Evolutionary conservation across 192 early-diverging fungal genomes (phyloP), one percentile per base, ranked within the genome.

Genomic region (Dispira simplex): DNA sequence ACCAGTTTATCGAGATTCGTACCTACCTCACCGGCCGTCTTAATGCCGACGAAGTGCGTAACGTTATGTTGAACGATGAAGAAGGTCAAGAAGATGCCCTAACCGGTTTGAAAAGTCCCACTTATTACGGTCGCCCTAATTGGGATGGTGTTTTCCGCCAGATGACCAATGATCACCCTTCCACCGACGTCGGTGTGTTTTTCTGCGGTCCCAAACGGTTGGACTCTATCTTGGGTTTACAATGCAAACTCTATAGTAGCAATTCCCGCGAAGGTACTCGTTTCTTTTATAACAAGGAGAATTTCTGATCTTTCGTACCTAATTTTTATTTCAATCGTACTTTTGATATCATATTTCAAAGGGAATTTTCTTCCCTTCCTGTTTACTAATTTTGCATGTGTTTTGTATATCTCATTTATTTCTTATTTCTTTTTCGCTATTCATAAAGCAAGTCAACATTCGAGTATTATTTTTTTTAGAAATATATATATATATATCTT

Each of bases 201-300:
- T 93, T 90, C 68, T 93, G 91, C 55, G 91, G 91, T 14, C 88
- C 88, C 12, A 85, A 84, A 58, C 81, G 81, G 23, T 65, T 93
- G 44, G 79, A 79, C 43, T 71, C 76, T 13, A 73, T 74, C 5
- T 75, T 92, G 14, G 85, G 87, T 66, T 73, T 73, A 32, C 69
- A 73, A 8, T 81, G 80, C 60, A 85, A 84, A 64, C 80, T 77
- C 64, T 84, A 75, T 74, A 84, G 79, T 21, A 72, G 82, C 46
- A 74, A 80, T 18, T 73, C 76, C 12, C 72, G 71, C 44, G 73
- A 80, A 21, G 87, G 87, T 20, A 87, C 84, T 39, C 69, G 81
- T 54, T 89, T 89, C 69, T 89, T 79, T 62, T 89, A 85, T 67
- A 83, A 84, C 66, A 88, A 88, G 76, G 87, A 82, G 58, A 83